Evolutionary conservation across 2,329 filamentous ascomycete species (phyloP).

Genomic region (Rhinocladiella mackenziei): DNA sequence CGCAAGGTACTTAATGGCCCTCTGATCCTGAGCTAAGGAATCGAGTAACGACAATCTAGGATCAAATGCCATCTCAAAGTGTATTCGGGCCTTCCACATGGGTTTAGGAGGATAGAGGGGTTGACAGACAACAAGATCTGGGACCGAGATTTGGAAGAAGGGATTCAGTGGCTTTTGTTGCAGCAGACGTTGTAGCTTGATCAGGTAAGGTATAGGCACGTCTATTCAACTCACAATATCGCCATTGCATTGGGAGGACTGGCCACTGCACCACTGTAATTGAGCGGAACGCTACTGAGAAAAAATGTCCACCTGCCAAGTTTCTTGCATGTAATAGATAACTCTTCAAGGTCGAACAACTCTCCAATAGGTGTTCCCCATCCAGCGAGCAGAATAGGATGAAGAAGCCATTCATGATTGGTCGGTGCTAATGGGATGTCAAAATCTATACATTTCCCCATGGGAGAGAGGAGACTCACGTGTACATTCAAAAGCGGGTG

Average conservation of each 20-base stretch:
- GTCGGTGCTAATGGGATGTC: constrained; percentile 19
- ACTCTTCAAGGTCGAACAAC: constrained; percentile 37
- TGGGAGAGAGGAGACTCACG: constrained; percentile 25
- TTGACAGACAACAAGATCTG: no score
- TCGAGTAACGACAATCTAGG: no score
- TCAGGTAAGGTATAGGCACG: no score
- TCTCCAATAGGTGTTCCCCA: constrained; percentile 28
- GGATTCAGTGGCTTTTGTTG: no score
- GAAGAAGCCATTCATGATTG: constrained; percentile 13
- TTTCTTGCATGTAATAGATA: constrained; percentile 36
- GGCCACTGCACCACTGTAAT: neutral
- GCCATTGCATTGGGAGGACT: neutral
- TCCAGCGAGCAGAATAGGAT: constrained; percentile 21
- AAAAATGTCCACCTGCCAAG: constrained; percentile 30
- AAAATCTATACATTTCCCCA: constrained; percentile 16
- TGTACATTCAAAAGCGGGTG: constrained; percentile 51
- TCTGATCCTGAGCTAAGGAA: no score
- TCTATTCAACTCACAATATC: no score
- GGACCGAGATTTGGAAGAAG: no score
- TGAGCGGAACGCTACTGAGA: neutral
- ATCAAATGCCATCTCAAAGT: no score
- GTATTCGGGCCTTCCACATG: no score
- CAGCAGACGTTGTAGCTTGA: no score
- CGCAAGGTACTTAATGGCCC: no score
- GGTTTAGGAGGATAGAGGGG: no score